Evolutionary conservation across 257 asterid species (phyloP).

Genomic region (Jacaranda mimosifolia): DNA sequence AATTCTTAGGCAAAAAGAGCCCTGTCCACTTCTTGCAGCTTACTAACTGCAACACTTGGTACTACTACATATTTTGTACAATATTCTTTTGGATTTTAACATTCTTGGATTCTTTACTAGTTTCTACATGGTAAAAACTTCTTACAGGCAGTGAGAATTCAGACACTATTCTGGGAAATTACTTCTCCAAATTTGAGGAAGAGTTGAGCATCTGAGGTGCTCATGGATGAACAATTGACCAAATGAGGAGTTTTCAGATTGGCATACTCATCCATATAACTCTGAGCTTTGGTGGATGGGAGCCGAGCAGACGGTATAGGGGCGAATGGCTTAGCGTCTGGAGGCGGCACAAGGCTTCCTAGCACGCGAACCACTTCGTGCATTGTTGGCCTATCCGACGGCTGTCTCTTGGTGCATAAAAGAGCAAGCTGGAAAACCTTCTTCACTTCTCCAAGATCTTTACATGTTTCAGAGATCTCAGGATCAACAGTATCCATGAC

Average conservation of each 20-base stretch:
- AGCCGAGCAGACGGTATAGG: conserved; percentile 24
- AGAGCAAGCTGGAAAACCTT: conserved; percentile 92
- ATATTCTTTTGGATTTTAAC: not conserved
- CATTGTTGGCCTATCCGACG: conserved; percentile 83
- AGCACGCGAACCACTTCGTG: conserved; percentile 86
- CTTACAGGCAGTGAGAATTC: conserved; percentile 29
- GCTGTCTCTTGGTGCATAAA: conserved; percentile 79
- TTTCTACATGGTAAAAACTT: not conserved
- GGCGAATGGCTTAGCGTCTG: conserved; percentile 38
- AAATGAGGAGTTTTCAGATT: conserved; percentile 80
- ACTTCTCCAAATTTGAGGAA: conserved; percentile 81
- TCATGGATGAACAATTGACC: conserved; percentile 76
- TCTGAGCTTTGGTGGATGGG: conserved; percentile 55
- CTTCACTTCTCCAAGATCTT: conserved; percentile 80
- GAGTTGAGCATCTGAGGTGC: conserved; percentile 83
- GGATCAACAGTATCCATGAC: conserved; percentile 92
- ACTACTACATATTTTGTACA: conserved; percentile 15
- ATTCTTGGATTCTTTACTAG: too few species aligned
- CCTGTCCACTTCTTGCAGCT: conserved; percentile 9
- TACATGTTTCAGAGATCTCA: conserved; percentile 69
- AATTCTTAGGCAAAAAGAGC: conserved; percentile 18
- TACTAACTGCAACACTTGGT: conserved; percentile 26
- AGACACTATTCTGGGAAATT: conserved; percentile 64
- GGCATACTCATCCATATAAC: conserved; percentile 84
- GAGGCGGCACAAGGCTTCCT: conserved; percentile 50